Conservation (phyloP, 176 grass and related monocot genomes). For the Triticum urartu region DNA sequence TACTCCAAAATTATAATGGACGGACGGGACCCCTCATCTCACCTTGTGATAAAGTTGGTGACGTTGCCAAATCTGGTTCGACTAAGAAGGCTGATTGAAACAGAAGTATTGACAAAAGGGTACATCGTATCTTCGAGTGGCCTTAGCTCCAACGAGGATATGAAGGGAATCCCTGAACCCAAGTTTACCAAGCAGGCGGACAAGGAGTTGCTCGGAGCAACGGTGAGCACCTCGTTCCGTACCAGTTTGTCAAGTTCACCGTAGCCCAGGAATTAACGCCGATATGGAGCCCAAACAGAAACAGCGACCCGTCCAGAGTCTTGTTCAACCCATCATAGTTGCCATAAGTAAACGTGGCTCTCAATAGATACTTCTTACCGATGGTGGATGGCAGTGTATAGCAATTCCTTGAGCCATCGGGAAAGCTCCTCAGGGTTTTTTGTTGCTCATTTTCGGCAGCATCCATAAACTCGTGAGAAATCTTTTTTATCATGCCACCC, state of each 20-base stretch:
- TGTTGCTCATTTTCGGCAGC: not conserved
- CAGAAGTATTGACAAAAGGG: not conserved
- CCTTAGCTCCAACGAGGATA: not conserved
- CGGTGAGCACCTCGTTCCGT: not conserved
- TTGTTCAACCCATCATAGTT: slow-evolving; percentile 8
- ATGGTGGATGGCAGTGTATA: not conserved
- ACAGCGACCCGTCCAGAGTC: not conserved
- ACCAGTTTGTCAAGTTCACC: not conserved
- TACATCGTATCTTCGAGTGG: not conserved
- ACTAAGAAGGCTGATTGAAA: not conserved
- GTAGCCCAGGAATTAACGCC: slow-evolving; percentile 6
- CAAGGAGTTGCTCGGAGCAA: not conserved
- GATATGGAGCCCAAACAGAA: slow-evolving; percentile 1
- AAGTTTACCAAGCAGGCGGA: slow-evolving; percentile 20
- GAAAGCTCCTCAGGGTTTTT: slow-evolving; percentile 1
- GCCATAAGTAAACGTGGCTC: not conserved
- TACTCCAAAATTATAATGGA: too few species aligned
- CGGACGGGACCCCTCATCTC: not conserved
- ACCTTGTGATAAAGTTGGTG: not conserved
- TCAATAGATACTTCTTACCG: not conserved
- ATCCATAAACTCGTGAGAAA: not conserved
- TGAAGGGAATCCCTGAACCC: not conserved
- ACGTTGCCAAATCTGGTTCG: not conserved
- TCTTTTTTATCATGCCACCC: not conserved
- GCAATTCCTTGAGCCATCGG: not conserved